Conservation (phyloP, 2,329 filamentous ascomycete genomes). For the Claviceps arundinis region DNA sequence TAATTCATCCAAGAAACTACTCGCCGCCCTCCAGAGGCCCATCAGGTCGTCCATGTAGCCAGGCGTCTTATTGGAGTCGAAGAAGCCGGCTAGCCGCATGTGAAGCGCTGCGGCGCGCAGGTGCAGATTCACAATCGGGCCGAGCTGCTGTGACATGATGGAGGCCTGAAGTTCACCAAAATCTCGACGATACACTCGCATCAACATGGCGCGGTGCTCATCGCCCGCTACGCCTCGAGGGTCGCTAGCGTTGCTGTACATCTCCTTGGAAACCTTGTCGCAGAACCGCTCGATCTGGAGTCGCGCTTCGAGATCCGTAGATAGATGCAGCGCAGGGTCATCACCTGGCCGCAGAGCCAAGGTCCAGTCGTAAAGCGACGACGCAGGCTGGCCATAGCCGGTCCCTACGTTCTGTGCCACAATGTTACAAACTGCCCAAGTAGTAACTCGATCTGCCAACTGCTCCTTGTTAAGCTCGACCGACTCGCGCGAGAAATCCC, state of each 20-base stretch:
- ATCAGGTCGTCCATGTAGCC: conserved; percentile 64
- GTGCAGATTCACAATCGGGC: conserved; percentile 49
- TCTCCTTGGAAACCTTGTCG: conserved; percentile 65
- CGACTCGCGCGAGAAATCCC: conserved; percentile 67
- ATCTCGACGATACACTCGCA: conserved; percentile 52
- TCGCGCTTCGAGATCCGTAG: conserved; percentile 50
- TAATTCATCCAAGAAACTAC: conserved; percentile 54
- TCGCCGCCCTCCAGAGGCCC: conserved; percentile 60
- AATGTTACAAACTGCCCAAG: conserved; percentile 78
- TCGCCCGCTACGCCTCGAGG: conserved; percentile 56
- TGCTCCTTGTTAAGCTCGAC: conserved; percentile 68
- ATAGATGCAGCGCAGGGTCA: conserved; percentile 44
- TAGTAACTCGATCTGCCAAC: conserved; percentile 63
- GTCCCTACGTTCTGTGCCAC: conserved; percentile 73
- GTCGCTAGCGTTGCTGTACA: conserved; percentile 67
- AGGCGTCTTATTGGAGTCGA: conserved; percentile 59
- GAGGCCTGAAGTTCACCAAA: conserved; percentile 49
- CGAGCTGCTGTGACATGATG: conserved; percentile 44
- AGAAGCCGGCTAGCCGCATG: conserved; percentile 66
- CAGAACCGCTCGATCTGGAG: conserved; percentile 62
- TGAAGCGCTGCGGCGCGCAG: conserved; percentile 62
- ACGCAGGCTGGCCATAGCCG: conserved; percentile 69
- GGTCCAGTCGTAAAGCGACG: conserved; percentile 65
- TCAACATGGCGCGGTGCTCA: conserved; percentile 52
- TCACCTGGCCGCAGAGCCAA: conserved; percentile 47